Evolutionary conservation across 306 rosid genomes (phyloP), one percentile per base, ranked within the genome.

Genomic region (Trichosanthes truncata): DNA sequence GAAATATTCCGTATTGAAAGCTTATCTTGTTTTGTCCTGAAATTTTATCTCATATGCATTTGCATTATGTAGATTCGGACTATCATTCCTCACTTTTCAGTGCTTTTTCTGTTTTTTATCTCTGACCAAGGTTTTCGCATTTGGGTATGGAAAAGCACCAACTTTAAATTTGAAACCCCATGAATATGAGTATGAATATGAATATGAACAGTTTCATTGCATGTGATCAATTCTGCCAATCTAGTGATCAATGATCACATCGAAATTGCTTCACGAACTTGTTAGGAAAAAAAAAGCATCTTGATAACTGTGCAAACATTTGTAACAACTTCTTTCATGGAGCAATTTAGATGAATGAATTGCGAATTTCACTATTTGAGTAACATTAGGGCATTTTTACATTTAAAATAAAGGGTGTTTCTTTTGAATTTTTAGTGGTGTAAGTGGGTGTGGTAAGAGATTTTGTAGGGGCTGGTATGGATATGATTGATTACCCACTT

Each of bases 21-120:
- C 35, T 46, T 31, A 46, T 73, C 10, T 48, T 48, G 59, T 45
- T 26, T 71, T 73, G 60, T 73, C 41, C 41, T 38, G 18, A 68
- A 38, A n/a, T 10, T 38, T 68, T 38, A 38, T 40, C 74, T 21
- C 18, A 40, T 40, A 68, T 68, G 48, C 46, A 35, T 23, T 23
- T 21, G 77, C 23, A 48, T 45, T 17, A 73, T 46, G 77, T 31
- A 73, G 74, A 68, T 68, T 38, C 20, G 31, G 43, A 68, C 52
- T 38, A 68, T 68, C 52, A 68, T 68, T 38, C 74, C 74, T 40
- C 74, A 68, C 74, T 68, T 68, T 46, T 45, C 77, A 41, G 77
- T 43, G 77, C 53, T 71, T 69, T 71, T 46, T 71, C 57, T 71
- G 76, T 12, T 71, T 73, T n/a, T 49, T 23, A 43, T 40, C 59